A percentile compares a stretch with the other conserved stretches of the same genome.
Evolutionary conservation across 148 eudicot species (phyloP).

Genomic region (Hydrangea macrophylla): DNA sequence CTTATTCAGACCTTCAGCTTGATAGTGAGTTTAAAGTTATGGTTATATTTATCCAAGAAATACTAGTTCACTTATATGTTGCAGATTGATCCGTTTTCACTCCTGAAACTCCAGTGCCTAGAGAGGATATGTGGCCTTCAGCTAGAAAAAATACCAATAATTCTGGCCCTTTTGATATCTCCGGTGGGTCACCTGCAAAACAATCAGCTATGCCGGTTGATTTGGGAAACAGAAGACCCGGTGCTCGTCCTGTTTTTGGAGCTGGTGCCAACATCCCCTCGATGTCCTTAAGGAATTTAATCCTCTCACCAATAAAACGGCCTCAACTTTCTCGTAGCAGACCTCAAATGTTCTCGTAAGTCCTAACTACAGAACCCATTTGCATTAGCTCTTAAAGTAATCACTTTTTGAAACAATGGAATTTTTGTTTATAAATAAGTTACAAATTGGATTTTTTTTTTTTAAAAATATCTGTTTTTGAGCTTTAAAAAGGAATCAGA

Average conservation of each 20-base stretch:
- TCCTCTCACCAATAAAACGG: constrained; percentile 77
- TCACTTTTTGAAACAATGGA: too few relatives aligned
- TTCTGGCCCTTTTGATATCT: constrained; percentile 62
- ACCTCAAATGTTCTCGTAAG: constrained; percentile 2
- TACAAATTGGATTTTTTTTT: too few relatives aligned
- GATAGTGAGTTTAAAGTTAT: neutral
- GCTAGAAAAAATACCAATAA: constrained; percentile 61
- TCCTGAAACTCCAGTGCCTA: constrained; percentile 96
- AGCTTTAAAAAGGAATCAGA: too few relatives aligned
- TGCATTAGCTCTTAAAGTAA: too few relatives aligned
- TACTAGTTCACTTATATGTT: constrained; percentile 69
- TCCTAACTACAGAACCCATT: too few relatives aligned
- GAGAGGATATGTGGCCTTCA: constrained; percentile 77
- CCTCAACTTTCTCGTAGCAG: constrained; percentile 4
- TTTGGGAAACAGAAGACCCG: constrained; percentile 54
- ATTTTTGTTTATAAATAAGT: too few relatives aligned
- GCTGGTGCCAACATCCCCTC: constrained; percentile 67
- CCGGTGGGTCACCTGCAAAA: constrained; percentile 59
- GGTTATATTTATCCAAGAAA: constrained; percentile 33
- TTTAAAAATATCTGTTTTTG: too few relatives aligned
- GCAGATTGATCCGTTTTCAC: constrained; percentile 81
- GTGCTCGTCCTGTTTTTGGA: constrained; percentile 47
- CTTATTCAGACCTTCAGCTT: neutral
- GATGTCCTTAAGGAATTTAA: constrained; percentile 69
- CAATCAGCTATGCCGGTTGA: constrained; percentile 43